These are phyloP conservation scores for Psilocybe cubensis DNA, from an alignment of 768 basidiomycete species.

Conservation along the genomic window DNA sequence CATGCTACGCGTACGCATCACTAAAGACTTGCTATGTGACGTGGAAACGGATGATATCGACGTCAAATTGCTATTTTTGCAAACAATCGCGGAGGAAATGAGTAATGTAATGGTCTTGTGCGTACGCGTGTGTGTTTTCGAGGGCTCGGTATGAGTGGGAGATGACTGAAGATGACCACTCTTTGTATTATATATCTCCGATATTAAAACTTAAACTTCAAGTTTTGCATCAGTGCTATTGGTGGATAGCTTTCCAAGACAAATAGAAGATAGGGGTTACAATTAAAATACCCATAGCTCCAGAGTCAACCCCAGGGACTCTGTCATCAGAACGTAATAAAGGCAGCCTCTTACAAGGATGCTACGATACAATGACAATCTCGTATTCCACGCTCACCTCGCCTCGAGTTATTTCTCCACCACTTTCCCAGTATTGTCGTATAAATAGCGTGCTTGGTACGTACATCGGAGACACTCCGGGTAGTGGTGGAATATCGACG, in stretches of 20 bases:
- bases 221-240: too few species aligned
- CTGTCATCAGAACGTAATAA: too few species aligned
- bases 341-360: background rate
- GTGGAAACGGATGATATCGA: background rate
- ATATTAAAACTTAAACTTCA: too few species aligned
- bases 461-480: background rate
- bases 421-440: background rate
- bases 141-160: too few species aligned
- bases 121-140: background rate
- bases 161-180: too few species aligned
- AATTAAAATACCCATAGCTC: too few species aligned
- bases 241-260: too few species aligned
- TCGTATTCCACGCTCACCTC: background rate
- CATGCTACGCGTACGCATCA: too few species aligned
- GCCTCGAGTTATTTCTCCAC: background rate
- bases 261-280: too few species aligned
- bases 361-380: background rate
- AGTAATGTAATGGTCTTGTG: too few species aligned
- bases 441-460: background rate
- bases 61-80: background rate
- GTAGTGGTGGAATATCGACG: background rate
- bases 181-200: too few species aligned
- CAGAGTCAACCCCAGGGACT: too few species aligned
- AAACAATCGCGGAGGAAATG: background rate
- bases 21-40: background rate